Conservation (phyloP, 176 grass and related monocot genomes). For the Ensete ventricosum region DNA sequence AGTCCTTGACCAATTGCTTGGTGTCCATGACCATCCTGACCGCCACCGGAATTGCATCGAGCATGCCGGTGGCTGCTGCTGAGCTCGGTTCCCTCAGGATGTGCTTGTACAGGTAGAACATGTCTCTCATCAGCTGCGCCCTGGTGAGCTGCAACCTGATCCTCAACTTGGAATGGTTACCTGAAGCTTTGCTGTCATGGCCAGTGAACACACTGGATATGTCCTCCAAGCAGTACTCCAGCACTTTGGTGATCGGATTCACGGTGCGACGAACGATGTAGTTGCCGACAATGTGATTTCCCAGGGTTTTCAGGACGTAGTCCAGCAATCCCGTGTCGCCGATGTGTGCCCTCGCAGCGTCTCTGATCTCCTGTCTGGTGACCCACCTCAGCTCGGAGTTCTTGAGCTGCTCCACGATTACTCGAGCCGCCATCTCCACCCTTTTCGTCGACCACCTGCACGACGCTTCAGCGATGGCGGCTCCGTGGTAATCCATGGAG, state of each 20-base stretch:
- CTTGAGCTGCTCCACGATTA: conserved; percentile 83
- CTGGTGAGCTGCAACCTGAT: conserved; percentile 59
- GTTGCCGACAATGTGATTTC: conserved; percentile 77
- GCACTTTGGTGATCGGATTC: conserved; percentile 89
- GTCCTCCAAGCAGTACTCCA: conserved; percentile 93
- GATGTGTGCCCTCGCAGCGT: conserved; percentile 67
- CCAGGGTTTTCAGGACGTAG: conserved; percentile 86
- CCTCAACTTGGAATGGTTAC: conserved; percentile 29
- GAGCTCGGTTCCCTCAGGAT: conserved; percentile 41
- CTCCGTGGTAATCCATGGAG: conserved; percentile 58
- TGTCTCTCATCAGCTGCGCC: conserved; percentile 57
- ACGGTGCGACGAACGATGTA: conserved; percentile 73
- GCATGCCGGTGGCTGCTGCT: conserved; percentile 27
- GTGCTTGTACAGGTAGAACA: conserved; percentile 44
- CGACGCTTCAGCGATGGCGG: conserved; percentile 55
- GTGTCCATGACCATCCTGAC: conserved; percentile 58
- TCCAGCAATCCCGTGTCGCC: conserved; percentile 89
- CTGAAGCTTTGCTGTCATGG: not conserved
- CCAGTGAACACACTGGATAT: conserved; percentile 51
- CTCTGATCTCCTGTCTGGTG: conserved; percentile 82
- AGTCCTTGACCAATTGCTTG: conserved; percentile 74
- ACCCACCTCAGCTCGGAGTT: conserved; percentile 56
- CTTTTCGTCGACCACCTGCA: conserved; percentile 85
- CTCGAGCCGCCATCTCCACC: conserved; percentile 69
- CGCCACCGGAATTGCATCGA: conserved; percentile 44